Evolutionary conservation across 345 rosid genomes (phyloP).

Genomic region (Melastoma malabathricum): DNA sequence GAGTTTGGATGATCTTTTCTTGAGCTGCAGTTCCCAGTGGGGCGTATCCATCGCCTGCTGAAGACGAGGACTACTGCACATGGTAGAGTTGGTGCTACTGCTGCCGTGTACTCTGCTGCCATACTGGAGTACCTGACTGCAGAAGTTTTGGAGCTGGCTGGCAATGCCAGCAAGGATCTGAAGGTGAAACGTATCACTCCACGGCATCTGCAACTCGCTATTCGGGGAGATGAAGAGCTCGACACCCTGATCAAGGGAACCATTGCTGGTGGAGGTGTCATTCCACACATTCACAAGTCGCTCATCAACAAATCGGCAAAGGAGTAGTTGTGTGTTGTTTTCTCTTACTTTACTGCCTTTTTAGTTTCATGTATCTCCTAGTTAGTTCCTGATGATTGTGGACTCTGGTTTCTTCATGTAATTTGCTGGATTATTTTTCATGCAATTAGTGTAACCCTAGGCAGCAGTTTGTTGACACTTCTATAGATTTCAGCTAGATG

Average conservation of each 20-base stretch:
- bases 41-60: constrained; percentile 47
- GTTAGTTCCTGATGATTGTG: no score
- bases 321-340: constrained; percentile 17
- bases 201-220: constrained; percentile 57
- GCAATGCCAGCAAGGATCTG: constrained; percentile 62
- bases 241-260: constrained; percentile 73
- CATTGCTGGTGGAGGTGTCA: constrained; percentile 72
- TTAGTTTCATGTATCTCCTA: no score
- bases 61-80: constrained; percentile 54
- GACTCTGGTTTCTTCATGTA: no score
- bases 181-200: constrained; percentile 63
- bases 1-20: no score
- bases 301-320: constrained; percentile 60
- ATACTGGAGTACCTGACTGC: constrained; percentile 60
- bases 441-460: no score
- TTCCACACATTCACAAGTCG: constrained; percentile 69
- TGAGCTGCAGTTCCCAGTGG: constrained; percentile 52
- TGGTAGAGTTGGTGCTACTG: constrained; percentile 66
- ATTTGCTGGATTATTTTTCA: no score
- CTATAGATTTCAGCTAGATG: no score
- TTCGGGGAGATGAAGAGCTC: constrained; percentile 60
- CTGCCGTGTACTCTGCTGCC: constrained; percentile 60
- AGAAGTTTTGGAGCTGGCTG: constrained; percentile 60
- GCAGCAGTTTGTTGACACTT: no score
- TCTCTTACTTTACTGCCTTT: no score